Evolutionary conservation across 306 rosid genomes (phyloP).

Genomic region (Cotoneaster glaucophyllus): DNA sequence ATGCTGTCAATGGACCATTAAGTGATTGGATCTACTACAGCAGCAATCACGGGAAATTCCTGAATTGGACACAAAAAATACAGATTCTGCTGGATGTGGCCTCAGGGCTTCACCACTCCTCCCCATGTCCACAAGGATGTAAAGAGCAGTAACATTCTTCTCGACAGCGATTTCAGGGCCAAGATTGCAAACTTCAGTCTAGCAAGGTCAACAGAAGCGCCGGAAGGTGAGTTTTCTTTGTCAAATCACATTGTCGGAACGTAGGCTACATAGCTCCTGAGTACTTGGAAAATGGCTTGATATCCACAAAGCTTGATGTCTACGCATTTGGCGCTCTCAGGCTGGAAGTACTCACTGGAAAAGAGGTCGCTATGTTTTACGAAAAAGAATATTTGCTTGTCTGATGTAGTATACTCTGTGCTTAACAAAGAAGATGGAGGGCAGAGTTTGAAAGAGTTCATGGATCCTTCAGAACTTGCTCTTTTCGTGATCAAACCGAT

Average conservation of each 20-base stretch:
- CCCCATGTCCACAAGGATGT: slow-evolving; percentile 79
- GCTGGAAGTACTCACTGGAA: slow-evolving; percentile 69
- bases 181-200: slow-evolving; percentile 58
- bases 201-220: slow-evolving; percentile 46
- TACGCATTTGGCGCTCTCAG: slow-evolving; percentile 69
- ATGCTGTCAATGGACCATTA: slow-evolving; percentile 68
- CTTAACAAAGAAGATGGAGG: slow-evolving; percentile 26
- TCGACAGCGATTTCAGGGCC: slow-evolving; percentile 56
- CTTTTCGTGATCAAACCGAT: slow-evolving; percentile 34
- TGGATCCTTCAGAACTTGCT: slow-evolving; percentile 63
- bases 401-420: slow-evolving; percentile 22
- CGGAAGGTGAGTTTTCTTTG: slow-evolving; percentile 44
- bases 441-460: slow-evolving; percentile 39
- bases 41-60: slow-evolving; percentile 26
- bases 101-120: slow-evolving; percentile 55
- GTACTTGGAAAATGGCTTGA: slow-evolving; percentile 73
- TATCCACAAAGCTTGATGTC: slow-evolving; percentile 75
- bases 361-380: slow-evolving; percentile 45
- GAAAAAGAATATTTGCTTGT: slow-evolving; percentile 28
- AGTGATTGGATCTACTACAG: slow-evolving; percentile 56
- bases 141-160: slow-evolving; percentile 55
- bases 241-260: slow-evolving; percentile 85
- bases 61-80: slow-evolving; percentile 67
- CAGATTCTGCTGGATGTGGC: slow-evolving; percentile 76
- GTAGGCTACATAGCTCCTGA: slow-evolving; percentile 92